These are phyloP conservation scores for Cladosporium sp. DNA, from an alignment of 2,329 filamentous ascomycete genomes.

Conservation along the genomic window DNA sequence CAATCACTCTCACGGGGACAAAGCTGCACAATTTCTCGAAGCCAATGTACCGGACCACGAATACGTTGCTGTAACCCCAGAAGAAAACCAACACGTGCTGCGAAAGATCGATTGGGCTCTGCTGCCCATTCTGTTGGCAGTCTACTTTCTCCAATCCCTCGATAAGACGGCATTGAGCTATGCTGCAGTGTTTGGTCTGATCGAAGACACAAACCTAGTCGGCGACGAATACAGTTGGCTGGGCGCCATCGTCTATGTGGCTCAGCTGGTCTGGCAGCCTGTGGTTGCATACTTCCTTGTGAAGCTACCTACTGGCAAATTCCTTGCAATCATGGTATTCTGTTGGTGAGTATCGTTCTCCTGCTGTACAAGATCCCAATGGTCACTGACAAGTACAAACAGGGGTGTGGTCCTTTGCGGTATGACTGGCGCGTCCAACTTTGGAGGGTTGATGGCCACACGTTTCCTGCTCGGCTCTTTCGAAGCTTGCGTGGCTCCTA, in stretches of 20 bases:
- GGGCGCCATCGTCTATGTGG: slow-evolving; percentile 51
- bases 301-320: slow-evolving; percentile 58
- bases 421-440: slow-evolving; percentile 52
- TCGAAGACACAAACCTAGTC: slow-evolving; percentile 53
- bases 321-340: slow-evolving; percentile 50
- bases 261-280: slow-evolving; percentile 52
- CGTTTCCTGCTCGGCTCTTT: slow-evolving; percentile 57
- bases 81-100: slow-evolving; percentile 51
- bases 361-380: neutral
- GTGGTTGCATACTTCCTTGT: slow-evolving; percentile 53
- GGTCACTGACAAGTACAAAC: neutral
- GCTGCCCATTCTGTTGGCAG: slow-evolving; percentile 52
- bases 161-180: slow-evolving; percentile 61
- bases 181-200: slow-evolving; percentile 60
- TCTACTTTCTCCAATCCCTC: slow-evolving; percentile 61
- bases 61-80: slow-evolving; percentile 46
- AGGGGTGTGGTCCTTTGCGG: slow-evolving; percentile 45
- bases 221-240: slow-evolving; percentile 55
- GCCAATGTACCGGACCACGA: neutral
- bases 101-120: slow-evolving; percentile 50
- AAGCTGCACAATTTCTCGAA: slow-evolving; percentile 43
- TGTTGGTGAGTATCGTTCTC: slow-evolving; percentile 35
- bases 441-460: slow-evolving; percentile 47
- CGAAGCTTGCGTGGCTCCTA: slow-evolving; percentile 39
- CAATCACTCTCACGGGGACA: slow-evolving; percentile 33